phyloP scores from a whole-genome alignment of 345 rosid species.

The Aurinia saxatilis region DNA sequence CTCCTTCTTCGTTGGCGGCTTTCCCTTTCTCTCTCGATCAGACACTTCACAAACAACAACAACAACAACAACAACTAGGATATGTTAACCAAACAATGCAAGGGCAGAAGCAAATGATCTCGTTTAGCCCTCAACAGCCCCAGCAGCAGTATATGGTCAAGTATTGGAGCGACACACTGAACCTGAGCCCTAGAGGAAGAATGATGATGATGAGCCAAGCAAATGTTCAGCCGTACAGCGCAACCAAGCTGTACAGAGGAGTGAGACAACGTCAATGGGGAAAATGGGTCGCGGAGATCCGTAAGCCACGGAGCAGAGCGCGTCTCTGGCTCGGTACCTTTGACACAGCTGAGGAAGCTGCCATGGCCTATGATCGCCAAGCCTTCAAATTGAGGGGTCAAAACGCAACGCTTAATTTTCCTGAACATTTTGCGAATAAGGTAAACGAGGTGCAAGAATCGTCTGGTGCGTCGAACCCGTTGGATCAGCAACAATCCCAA shows the following conservation, averaged over 20 bases:
- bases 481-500: constrained; percentile 3
- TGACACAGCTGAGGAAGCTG: constrained; percentile 95
- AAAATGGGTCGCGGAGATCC: constrained; percentile 99
- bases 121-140: constrained; percentile 51
- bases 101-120: constrained; percentile 57
- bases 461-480: not conserved
- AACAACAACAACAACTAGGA: constrained; percentile 27
- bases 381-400: constrained; percentile 90
- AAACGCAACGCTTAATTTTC: constrained; percentile 92
- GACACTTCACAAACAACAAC: constrained; percentile 24
- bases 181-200: constrained; percentile 72
- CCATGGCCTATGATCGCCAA: constrained; percentile 93
- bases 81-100: constrained; percentile 10
- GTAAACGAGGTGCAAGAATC: constrained; percentile 19
- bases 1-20: constrained; percentile 26
- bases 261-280: constrained; percentile 99
- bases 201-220: constrained; percentile 77
- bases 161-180: constrained; percentile 62
- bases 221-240: constrained; percentile 41
- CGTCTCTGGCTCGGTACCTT: constrained; percentile 94
- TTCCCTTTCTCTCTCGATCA: constrained; percentile 46
- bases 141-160: constrained; percentile 50
- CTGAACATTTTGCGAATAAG: constrained; percentile 69
- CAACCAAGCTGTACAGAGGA: constrained; percentile 88
- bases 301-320: constrained; percentile 87